These are phyloP conservation scores for Fusarium protoensiforme DNA, from an alignment of 2,329 filamentous ascomycete species.

Conservation along the genomic window DNA sequence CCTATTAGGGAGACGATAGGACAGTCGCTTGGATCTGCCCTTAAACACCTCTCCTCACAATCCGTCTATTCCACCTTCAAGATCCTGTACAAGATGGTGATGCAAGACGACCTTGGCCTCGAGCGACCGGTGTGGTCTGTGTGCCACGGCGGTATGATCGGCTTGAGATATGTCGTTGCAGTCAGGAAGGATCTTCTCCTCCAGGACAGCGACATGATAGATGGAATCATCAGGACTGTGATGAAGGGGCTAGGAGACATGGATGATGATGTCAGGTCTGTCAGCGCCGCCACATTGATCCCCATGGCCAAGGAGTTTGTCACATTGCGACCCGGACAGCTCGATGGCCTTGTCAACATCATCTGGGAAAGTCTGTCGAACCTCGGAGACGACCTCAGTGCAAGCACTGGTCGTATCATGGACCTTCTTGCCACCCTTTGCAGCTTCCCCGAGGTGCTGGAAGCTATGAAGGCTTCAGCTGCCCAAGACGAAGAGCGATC, in stretches of 20 bases:
- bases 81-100: conserved; percentile 88
- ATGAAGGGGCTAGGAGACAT: conserved; percentile 93
- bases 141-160: conserved; percentile 98
- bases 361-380: conserved; percentile 98
- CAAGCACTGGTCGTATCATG: conserved; percentile 98
- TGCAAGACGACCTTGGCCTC: conserved; percentile 84
- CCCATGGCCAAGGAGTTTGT: conserved; percentile 97
- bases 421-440: conserved; percentile 95
- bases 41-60: conserved; percentile 82
- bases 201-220: conserved; percentile 85
- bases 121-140: conserved; percentile 88
- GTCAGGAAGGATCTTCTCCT: conserved; percentile 93
- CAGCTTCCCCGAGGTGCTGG: conserved; percentile 90
- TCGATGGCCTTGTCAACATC: conserved; percentile 88
- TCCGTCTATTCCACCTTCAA: conserved; percentile 88
- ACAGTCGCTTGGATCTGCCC: conserved; percentile 88
- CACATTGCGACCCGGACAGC: conserved; percentile 78
- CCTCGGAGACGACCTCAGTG: conserved; percentile 95
- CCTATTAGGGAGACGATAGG: conserved; percentile 96
- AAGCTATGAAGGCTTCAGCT: conserved; percentile 93
- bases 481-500: conserved; percentile 85
- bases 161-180: conserved; percentile 92
- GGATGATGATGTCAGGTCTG: conserved; percentile 95
- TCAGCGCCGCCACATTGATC: conserved; percentile 96
- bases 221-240: conserved; percentile 90